Base-by-base conservation (phyloP, 768 basidiomycete genomes). In the Daedaleopsis sinensis region DNA sequence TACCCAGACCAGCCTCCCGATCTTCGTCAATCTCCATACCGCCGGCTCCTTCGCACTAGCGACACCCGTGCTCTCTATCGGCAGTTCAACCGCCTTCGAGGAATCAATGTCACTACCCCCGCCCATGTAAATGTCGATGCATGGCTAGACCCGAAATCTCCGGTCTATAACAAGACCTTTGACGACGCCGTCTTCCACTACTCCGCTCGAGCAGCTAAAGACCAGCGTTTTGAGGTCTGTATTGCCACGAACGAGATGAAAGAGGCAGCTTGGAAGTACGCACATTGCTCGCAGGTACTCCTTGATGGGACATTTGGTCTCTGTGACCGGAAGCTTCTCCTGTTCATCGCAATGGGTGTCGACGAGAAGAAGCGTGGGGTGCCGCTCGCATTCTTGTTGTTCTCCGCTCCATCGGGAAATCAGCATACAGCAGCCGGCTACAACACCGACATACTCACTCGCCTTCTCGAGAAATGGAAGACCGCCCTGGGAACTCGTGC, bases 311-410 rank as follows among this genome's bases (percentile, higher is more conserved):
- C 70, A 12, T 71, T 71, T 47, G 67, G 70, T 1, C 36, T 71
- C 16, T 68, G 65, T 36, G 49, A 59, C 46, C 44, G 48, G 1
- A 24, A 58, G 19, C 63, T 58, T 50, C 70, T 76, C 4, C 68
- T 77, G 3, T 67, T 67, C 13, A 76, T 78, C 61, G 65, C 71
- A 3, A 68, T 78, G 67, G 77, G 65, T 1, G 35, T 77, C 11
- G 70, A 78, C 56, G 66, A 73, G 7, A 52, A 61, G 8, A 48
- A 64, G 1, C 57, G 65, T 3, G 77, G 76, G 2, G 55, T 77
- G 46, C 77, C 76, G 0, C 66, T 77, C 48, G 69, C 66, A 1
- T 62, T 72, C 24, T 69, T 77, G 53, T 52, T 77, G 2, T 77
- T 76, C 59, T 75, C 75, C 2, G 75, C 75, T 1, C 71, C 73